Evolutionary conservation across 805 yeast genomes (phyloP), one percentile per base, ranked within the genome.

Genomic region (Nadsonia fulvescens): DNA sequence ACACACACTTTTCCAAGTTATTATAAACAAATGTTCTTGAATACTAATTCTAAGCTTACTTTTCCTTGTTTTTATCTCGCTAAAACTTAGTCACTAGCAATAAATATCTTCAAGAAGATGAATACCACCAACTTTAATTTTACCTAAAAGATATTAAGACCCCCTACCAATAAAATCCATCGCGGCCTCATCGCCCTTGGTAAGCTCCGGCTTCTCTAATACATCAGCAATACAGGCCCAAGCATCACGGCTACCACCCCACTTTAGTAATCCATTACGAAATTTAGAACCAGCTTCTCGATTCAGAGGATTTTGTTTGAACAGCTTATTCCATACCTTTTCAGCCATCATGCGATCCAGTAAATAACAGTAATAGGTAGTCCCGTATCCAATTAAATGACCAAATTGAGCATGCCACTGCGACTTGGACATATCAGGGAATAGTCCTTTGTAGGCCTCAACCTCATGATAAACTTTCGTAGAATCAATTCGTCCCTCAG

Each of bases 321-420:
- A 89, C 20, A 86, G 52, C 24, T 65, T 69, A 7, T 62, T 58
- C 83, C 93, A 89, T 2, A 86, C 63, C 41, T 70, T 70, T 14
- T 81, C 67, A 0, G 96, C 95, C 35, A 89, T 77, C 5, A 93
- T 94, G 20, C 95, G 54, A 50, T 89, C 98, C 30, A 89, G 63
- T 27, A 89, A 49, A 45, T 89, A 89, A 15, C 93, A 76, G 51
- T 89, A 89, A 44, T 89, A 89, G 1, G 83, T 77, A 0, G 95
- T 78, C 1, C 96, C 96, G 43, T 89, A 89, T 0, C 93, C 81
- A 38, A 75, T 77, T 20, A 89, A 53, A 44, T 89, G 98, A 2
- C 94, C 92, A 50, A 89, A 83, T 43, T 73, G 79, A 1, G 92
- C 95, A 31, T 79, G 91, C 93, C 95, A 83, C 14, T 71, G 72